phyloP scores from a whole-genome alignment of 306 rosid genomes.

The Prunus persica region Prunus_persica_NCBIv2 NC_034010.1:12163001-12163500 shows the following conservation, averaged over 20 bases:
- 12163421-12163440: no score
- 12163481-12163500: no score
- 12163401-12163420: no score
- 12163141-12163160: background rate
- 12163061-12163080: constrained; percentile 84
- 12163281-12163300: background rate
- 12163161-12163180: background rate
- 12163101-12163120: background rate
- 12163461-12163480: no score
- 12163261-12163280: background rate
- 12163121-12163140: background rate
- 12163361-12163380: background rate
- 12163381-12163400: background rate
- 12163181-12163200: background rate
- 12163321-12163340: no score
- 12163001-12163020: constrained; percentile 58
- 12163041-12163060: constrained; percentile 84
- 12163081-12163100: background rate
- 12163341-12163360: no score
- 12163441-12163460: no score
- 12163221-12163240: background rate
- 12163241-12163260: background rate
- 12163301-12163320: background rate
- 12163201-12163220: background rate
- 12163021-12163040: constrained; percentile 61